A percentile compares a stretch with the other conserved stretches of the same genome.
phyloP scores from a whole-genome alignment of 768 basidiomycete genomes.

The Hygrophorus russula region DNA sequence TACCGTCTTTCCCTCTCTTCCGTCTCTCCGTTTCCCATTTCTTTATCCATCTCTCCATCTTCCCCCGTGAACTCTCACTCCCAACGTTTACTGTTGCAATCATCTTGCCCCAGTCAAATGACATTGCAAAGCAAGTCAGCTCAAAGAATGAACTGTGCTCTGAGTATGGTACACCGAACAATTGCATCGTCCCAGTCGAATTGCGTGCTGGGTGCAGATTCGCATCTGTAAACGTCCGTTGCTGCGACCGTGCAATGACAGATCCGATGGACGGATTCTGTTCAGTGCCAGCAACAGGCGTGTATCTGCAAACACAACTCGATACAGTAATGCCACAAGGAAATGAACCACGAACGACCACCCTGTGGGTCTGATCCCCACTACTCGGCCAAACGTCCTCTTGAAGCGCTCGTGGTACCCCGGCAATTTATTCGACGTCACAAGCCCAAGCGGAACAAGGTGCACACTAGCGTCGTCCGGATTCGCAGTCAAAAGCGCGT shows the following conservation, averaged over 20 bases:
- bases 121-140: slow-evolving; percentile 89
- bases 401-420: slow-evolving; percentile 68
- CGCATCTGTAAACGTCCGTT: slow-evolving; percentile 55
- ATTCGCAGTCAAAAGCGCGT: slow-evolving; percentile 64
- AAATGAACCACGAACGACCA: slow-evolving; percentile 64
- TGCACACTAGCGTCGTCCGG: slow-evolving; percentile 76
- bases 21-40: slow-evolving; percentile 82
- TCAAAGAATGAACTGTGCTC: slow-evolving; percentile 97
- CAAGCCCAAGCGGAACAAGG: slow-evolving; percentile 65
- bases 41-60: slow-evolving; percentile 85
- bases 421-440: slow-evolving; percentile 69
- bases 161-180: slow-evolving; percentile 85
- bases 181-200: slow-evolving; percentile 54
- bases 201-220: slow-evolving; percentile 61
- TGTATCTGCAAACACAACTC: slow-evolving; percentile 33
- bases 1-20: slow-evolving; percentile 27
- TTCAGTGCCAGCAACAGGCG: slow-evolving; percentile 53
- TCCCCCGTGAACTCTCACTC: slow-evolving; percentile 57
- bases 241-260: slow-evolving; percentile 58
- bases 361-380: slow-evolving; percentile 90
- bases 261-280: slow-evolving; percentile 51
- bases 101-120: slow-evolving; percentile 75
- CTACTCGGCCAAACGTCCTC: slow-evolving; percentile 53
- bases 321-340: slow-evolving; percentile 1
- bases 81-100: slow-evolving; percentile 94